phyloP scores from a whole-genome alignment of 805 yeast genomes.

The Barnettozyma salicaria region DNA sequence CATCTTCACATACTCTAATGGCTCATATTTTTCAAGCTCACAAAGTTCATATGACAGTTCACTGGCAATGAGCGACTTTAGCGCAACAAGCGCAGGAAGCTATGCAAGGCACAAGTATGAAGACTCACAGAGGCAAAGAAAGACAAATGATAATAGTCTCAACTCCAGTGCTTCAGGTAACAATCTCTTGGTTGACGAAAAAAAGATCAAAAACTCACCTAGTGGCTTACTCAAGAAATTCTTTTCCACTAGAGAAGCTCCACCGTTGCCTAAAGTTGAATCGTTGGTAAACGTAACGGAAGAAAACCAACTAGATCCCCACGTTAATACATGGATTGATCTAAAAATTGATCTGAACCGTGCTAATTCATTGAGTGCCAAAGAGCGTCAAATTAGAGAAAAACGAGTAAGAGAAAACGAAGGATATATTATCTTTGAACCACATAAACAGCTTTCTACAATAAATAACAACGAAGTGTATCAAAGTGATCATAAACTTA shows the following conservation, averaged over 20 bases:
- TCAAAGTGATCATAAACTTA: constrained; percentile 26
- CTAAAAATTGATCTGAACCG: constrained; percentile 60
- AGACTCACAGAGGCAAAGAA: constrained; percentile 19
- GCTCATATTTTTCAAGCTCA: constrained; percentile 48
- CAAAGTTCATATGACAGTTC: constrained; percentile 34
- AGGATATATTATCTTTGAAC: constrained; percentile 57
- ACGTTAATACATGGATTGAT: constrained; percentile 44
- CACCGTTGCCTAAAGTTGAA: constrained; percentile 24
- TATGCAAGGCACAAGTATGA: constrained; percentile 67
- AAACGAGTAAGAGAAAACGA: constrained; percentile 55
- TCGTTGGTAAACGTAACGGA: constrained; percentile 17
- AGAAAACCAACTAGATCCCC: constrained; percentile 33
- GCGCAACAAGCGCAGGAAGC: constrained; percentile 89
- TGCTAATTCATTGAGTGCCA: constrained; percentile 59
- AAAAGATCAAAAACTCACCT: constrained; percentile 16
- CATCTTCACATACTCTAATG: constrained; percentile 31
- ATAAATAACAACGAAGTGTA: constrained; percentile 44
- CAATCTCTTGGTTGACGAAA: constrained; percentile 23
- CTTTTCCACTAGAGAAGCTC: constrained; percentile 25
- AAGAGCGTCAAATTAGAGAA: constrained; percentile 67
- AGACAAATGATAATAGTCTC: constrained; percentile 8
- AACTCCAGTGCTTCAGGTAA: constrained; percentile 25
- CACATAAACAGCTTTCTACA: constrained; percentile 42
- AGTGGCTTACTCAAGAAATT: constrained; percentile 29
- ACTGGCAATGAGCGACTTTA: constrained; percentile 53